A percentile compares a stretch with the other conserved stretches of the same genome.
Evolutionary conservation across 1,139 yeast species (phyloP).

Genomic region (Kurtzmaniella quercitrusa): DNA sequence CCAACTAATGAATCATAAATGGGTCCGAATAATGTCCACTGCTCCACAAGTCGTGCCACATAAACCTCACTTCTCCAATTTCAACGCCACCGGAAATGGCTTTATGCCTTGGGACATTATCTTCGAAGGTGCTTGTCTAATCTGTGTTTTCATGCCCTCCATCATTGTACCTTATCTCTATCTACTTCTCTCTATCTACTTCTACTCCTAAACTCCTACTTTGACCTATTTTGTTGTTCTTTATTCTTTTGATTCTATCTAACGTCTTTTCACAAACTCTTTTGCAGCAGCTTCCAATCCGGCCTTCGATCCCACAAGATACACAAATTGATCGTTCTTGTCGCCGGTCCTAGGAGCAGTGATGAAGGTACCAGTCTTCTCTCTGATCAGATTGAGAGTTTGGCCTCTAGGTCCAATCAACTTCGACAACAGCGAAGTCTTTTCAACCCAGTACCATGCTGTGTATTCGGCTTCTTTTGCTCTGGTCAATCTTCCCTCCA

Average conservation of each 20-base stretch:
- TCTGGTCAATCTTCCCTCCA: slow-evolving; percentile 27
- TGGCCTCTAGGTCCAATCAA: slow-evolving; percentile 78
- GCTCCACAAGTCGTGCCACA: no score
- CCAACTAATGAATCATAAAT: no score
- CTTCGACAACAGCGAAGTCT: slow-evolving; percentile 43
- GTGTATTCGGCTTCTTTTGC: slow-evolving; percentile 29
- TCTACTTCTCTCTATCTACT: no score
- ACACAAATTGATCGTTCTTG: slow-evolving; percentile 34
- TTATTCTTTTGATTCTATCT: not conserved
- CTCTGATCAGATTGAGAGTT: slow-evolving; percentile 60
- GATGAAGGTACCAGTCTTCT: slow-evolving; percentile 53
- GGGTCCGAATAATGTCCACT: no score
- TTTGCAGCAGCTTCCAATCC: slow-evolving; percentile 25
- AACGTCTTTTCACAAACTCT: slow-evolving; percentile 17
- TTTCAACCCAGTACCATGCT: slow-evolving; percentile 37
- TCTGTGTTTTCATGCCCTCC: no score
- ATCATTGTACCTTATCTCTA: no score
- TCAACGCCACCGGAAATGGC: no score
- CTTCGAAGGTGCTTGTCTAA: no score
- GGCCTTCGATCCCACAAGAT: slow-evolving; percentile 31
- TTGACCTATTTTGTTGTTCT: not conserved
- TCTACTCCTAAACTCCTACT: not conserved
- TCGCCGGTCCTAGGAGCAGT: slow-evolving; percentile 61
- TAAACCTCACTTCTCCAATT: no score
- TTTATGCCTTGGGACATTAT: no score